These are phyloP conservation scores for Ceratocystis alfenasii DNA, from an alignment of 2,329 filamentous ascomycete species.

Conservation along the genomic window DNA sequence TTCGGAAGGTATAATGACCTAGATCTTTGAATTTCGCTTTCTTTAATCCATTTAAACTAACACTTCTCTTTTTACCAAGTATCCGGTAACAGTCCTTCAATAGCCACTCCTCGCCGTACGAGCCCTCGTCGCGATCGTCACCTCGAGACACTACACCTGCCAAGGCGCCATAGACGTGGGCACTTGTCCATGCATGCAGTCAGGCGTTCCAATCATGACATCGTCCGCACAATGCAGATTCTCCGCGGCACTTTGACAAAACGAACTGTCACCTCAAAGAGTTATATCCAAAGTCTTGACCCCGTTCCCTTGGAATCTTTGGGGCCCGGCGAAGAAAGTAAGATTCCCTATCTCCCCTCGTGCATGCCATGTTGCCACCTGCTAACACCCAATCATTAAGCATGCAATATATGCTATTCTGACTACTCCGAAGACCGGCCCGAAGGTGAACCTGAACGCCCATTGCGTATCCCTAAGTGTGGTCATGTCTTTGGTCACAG, in stretches of 20 bases:
- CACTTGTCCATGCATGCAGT: neutral
- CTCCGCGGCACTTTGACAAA: slow-evolving; percentile 35
- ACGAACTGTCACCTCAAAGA: slow-evolving; percentile 39
- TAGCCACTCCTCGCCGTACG: slow-evolving; percentile 12
- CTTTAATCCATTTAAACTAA: neutral
- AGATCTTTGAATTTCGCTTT: neutral
- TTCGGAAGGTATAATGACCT: neutral
- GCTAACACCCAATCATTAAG: slow-evolving; percentile 29
- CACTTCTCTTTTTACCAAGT: neutral
- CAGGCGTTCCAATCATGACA: slow-evolving; percentile 10
- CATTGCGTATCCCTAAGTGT: slow-evolving; percentile 48
- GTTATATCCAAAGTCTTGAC: slow-evolving; percentile 37
- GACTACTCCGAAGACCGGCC: slow-evolving; percentile 46
- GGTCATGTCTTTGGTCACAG: slow-evolving; percentile 52
- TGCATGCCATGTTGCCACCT: neutral
- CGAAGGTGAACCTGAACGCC: slow-evolving; percentile 45
- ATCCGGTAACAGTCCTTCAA: neutral
- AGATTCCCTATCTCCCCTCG: neutral
- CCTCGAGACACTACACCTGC: neutral
- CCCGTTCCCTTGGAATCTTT: slow-evolving; percentile 37
- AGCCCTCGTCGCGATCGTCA: slow-evolving; percentile 21
- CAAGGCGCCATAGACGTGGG: slow-evolving; percentile 11
- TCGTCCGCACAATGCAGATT: slow-evolving; percentile 30
- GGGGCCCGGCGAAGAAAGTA: slow-evolving; percentile 27
- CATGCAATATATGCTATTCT: slow-evolving; percentile 53